Evolutionary conservation across 73 alveolate species (phyloP).

Genomic region (Durusdinium trenchii): DNA sequence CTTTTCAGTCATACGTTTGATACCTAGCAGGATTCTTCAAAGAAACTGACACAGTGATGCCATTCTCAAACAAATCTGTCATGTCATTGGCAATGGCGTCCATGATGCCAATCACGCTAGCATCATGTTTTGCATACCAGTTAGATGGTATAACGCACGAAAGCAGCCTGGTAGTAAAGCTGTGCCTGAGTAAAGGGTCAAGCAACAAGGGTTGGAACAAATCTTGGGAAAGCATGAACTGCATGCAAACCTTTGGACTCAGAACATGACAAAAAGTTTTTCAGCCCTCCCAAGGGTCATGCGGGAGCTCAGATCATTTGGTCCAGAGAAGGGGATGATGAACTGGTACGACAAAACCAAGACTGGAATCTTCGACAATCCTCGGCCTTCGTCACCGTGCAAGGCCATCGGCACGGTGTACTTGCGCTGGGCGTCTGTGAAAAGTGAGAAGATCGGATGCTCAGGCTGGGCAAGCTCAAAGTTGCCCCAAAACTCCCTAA

Average conservation of each 20-base stretch:
- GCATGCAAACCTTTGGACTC: too few species aligned
- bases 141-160: conserved; percentile 11
- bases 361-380: not conserved
- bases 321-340: conserved; percentile 34
- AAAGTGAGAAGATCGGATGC: not conserved
- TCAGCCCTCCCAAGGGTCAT: not conserved
- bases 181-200: too few species aligned
- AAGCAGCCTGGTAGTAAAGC: conserved; percentile 29
- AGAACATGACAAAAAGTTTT: too few species aligned
- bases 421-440: not conserved
- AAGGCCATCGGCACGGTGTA: not conserved
- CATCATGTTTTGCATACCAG: conserved; percentile 13
- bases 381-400: conserved; percentile 67
- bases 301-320: not conserved
- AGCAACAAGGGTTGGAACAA: too few species aligned
- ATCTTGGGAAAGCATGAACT: too few species aligned
- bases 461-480: not conserved
- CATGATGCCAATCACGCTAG: conserved; percentile 1
- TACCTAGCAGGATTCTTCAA: not conserved
- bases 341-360: not conserved
- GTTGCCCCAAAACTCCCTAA: not conserved
- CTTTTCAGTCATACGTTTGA: too few species aligned
- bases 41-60: not conserved
- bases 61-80: not conserved
- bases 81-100: not conserved